phyloP scores from a whole-genome alignment of 1,284 basidiomycete species.

The Coniferiporia weirii region DNA sequence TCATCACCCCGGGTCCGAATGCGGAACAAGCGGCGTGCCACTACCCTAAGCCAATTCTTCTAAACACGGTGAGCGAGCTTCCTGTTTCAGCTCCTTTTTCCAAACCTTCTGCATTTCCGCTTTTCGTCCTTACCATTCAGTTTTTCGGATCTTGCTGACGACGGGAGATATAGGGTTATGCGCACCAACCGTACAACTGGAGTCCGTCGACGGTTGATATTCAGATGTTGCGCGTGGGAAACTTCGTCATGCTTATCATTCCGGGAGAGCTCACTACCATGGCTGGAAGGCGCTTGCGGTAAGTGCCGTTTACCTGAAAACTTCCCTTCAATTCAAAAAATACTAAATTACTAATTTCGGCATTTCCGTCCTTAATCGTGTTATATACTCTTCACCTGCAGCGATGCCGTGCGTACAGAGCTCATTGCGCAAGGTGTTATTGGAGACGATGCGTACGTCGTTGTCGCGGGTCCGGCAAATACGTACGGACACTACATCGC shows the following conservation, averaged over 20 bases:
- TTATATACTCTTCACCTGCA: slow-evolving; percentile 22
- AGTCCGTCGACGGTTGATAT: slow-evolving; percentile 71
- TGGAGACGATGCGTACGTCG: slow-evolving; percentile 63
- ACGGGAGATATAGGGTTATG: slow-evolving; percentile 45
- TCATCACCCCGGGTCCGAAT: slow-evolving; percentile 59
- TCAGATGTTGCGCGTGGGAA: slow-evolving; percentile 77
- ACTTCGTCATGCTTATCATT: slow-evolving; percentile 72
- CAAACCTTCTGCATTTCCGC: too few relatives aligned
- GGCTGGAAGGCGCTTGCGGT: slow-evolving; percentile 44
- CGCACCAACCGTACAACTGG: slow-evolving; percentile 71
- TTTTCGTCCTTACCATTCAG: too few relatives aligned
- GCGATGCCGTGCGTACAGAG: slow-evolving; percentile 56
- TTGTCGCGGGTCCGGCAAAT: slow-evolving; percentile 75
- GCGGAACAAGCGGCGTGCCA: slow-evolving; percentile 68
- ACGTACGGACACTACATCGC: slow-evolving; percentile 76
- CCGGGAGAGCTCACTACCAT: slow-evolving; percentile 66
- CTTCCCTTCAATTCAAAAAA: neutral
- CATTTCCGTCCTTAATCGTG: neutral
- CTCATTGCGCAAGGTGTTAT: slow-evolving; percentile 62
- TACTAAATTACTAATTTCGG: neutral
- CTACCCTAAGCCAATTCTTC: slow-evolving; percentile 73
- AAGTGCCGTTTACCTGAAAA: neutral
- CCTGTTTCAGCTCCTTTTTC: too few relatives aligned
- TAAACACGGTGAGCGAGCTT: slow-evolving; percentile 46
- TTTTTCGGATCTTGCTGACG: neutral